phyloP scores from a whole-genome alignment of 805 yeast genomes.

The Metschnikowia cubensis region DNA sequence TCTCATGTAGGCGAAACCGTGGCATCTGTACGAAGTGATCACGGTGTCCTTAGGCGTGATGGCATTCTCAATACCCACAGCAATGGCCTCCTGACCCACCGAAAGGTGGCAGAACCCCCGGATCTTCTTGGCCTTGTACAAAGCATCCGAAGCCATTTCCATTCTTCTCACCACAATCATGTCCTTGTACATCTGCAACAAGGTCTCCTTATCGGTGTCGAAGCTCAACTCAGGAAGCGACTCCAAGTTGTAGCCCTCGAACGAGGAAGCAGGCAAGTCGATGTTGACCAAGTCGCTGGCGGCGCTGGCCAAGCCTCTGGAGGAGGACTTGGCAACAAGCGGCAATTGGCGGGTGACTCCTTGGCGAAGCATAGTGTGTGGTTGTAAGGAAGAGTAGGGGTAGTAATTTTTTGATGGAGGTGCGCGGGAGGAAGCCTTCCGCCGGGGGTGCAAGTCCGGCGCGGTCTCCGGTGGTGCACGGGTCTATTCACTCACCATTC shows the following conservation, averaged over 20 bases:
- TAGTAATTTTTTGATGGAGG: background rate
- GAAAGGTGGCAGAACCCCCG: constrained; percentile 99
- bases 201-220: constrained; percentile 73
- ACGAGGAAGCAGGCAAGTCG: constrained; percentile 73
- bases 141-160: constrained; percentile 98
- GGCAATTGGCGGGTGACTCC: constrained; percentile 17
- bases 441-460: constrained; percentile 21
- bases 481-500: background rate
- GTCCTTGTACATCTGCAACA: constrained; percentile 93
- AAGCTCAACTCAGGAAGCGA: constrained; percentile 62
- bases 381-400: background rate
- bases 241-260: constrained; percentile 78
- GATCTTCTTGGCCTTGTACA: constrained; percentile 96
- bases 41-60: constrained; percentile 79
- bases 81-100: constrained; percentile 98
- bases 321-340: constrained; percentile 21
- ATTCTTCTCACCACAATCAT: constrained; percentile 92
- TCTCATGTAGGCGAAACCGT: constrained; percentile 96
- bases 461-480: background rate
- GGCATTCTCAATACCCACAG: constrained; percentile 97
- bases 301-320: constrained; percentile 35
- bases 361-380: constrained; percentile 15
- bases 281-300: constrained; percentile 42
- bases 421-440: constrained; percentile 22
- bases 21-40: constrained; percentile 97